Evolutionary conservation across 1,284 basidiomycete species (phyloP), one percentile per base, ranked within the genome.

Genomic region (Stereum hirsutum): DNA sequence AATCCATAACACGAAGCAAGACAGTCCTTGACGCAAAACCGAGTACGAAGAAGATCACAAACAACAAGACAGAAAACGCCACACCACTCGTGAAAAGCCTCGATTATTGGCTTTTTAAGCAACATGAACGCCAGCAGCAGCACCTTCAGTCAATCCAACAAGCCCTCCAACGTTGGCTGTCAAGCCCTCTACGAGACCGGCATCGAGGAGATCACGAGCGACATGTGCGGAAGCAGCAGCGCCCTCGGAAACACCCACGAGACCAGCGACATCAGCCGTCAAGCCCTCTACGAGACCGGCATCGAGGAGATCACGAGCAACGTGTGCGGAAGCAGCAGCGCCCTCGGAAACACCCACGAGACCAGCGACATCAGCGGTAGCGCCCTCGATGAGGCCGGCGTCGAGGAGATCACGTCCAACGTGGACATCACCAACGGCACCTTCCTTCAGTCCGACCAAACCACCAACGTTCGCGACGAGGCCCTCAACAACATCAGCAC

Each of bases 371-470:
- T 46, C 24, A 2, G 41, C 33, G 12, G 38, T 40, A 11, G 30
- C 12, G 15, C 20, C 39, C 27, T 41, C 39, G 10, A 23, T 19
- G 11, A 17, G 23, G 25, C 14, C 39, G 20, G 33, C 44, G 24
- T 36, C 40, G 17, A 36, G n/a, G 6, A 44, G n/a, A 23, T 38
- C 44, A 20, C 44, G 46, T 5, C 26, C 46, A 12, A 47, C 36
- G n/a, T 30, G 19, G 15, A 28, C 43, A 3, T 6, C 39, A 19
- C 33, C 43, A 14, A 12, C 43, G n/a, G 10, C 43, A 26, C 6
- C 32, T 30, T 44, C 46, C 15, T 21, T 28, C 12, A 42, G 43
- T 4, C 21, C 35, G n/a, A 38, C 46, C 24, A 47, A 20, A 19
- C 15, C 11, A 6, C 23, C 34, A 20, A 47, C 21, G 24, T 46